These are phyloP conservation scores for Zopfia rhizophila DNA, from an alignment of 2,329 filamentous ascomycete species.

Conservation along the genomic window DNA sequence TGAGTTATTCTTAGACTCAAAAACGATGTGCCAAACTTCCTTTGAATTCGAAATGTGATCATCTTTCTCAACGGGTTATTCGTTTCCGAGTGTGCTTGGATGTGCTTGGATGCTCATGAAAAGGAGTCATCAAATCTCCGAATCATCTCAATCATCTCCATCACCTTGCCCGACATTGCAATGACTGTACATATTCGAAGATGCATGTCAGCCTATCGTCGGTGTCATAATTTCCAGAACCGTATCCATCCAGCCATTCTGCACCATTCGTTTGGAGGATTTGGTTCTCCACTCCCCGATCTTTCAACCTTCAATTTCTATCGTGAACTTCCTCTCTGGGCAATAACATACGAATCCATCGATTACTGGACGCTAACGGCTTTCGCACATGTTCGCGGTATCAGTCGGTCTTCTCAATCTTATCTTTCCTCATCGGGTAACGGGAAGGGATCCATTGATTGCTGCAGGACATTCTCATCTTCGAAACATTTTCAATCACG, in stretches of 20 bases:
- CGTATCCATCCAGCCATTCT: slow-evolving; percentile 5
- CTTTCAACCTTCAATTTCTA: slow-evolving; percentile 1
- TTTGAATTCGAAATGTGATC: slow-evolving; percentile 9
- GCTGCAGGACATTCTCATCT: too few species aligned
- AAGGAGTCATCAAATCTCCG: slow-evolving; percentile 6
- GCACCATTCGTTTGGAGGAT: too few species aligned
- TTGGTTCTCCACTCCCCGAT: neutral
- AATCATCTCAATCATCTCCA: slow-evolving; percentile 3
- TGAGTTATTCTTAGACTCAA: too few species aligned
- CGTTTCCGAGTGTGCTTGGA: neutral
- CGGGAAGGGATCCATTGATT: too few species aligned
- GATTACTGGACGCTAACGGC: slow-evolving; percentile 30
- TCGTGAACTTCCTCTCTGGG: slow-evolving; percentile 24
- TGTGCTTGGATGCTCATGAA: slow-evolving; percentile 2
- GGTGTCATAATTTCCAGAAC: slow-evolving; percentile 1
- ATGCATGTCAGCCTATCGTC: neutral
- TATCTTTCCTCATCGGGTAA: slow-evolving; percentile 1
- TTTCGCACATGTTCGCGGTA: slow-evolving; percentile 20
- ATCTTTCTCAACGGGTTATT: slow-evolving; percentile 6
- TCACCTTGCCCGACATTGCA: slow-evolving; percentile 2
- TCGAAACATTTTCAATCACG: too few species aligned
- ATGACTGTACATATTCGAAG: neutral
- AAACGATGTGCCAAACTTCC: slow-evolving; percentile 20
- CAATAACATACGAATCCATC: slow-evolving; percentile 18
- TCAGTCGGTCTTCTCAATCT: slow-evolving; percentile 22